Base-by-base conservation (phyloP, 495 filamentous ascomycete species). In the Cenococcum geophilum region DNA sequence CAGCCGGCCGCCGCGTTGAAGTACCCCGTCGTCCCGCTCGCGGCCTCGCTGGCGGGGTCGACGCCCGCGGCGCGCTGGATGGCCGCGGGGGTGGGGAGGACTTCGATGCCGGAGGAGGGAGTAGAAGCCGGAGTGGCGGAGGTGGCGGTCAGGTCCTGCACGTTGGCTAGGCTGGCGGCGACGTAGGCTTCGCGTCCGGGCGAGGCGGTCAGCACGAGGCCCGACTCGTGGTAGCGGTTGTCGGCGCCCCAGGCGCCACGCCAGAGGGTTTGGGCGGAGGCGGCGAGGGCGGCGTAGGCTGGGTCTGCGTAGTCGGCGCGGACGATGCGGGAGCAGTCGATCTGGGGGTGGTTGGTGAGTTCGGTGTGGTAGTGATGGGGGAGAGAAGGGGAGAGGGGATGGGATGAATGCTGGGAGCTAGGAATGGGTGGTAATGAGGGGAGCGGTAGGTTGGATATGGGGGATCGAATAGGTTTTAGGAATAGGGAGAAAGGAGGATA, bases 1-100 rank as follows among this genome's bases (percentile, higher is more conserved):
- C 92, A 97, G 1, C 93, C 93, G 55, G 82, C 85, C 0, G 76
- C 79, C 68, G 78, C 76, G 70, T 97, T 98, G 48, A 95, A 72
- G 73, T 98, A 98, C 1, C 92, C 92, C 63, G 81, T 80, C 16
- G 75, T 73, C 43, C 89, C 80, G 59, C 80, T 72, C 66, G n/a
- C n/a, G n/a, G n/a, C n/a, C n/a, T n/a, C n/a, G n/a, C n/a, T n/a
- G n/a, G 75, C 69, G 43, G 12, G 18, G 60, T 81, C 74, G 1
- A 78, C 78, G 9, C 76, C 74, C 14, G 77, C 63, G 3, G 71
- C 77, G 55, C 69, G 76, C 65, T 76, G 66, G 45, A 87, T 79
- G 9, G 78, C 80, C 4, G 76, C 80, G 20, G 75, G 62, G 12
- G 74, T 73, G 25, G 71, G 63, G 40, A 74, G 58, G 1, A 64